Percentiles rank a stretch among this genome's conserved stretches.
phyloP scores from a whole-genome alignment of 2,329 filamentous ascomycete species.

The Phaeosphaeria sp. region DNA sequence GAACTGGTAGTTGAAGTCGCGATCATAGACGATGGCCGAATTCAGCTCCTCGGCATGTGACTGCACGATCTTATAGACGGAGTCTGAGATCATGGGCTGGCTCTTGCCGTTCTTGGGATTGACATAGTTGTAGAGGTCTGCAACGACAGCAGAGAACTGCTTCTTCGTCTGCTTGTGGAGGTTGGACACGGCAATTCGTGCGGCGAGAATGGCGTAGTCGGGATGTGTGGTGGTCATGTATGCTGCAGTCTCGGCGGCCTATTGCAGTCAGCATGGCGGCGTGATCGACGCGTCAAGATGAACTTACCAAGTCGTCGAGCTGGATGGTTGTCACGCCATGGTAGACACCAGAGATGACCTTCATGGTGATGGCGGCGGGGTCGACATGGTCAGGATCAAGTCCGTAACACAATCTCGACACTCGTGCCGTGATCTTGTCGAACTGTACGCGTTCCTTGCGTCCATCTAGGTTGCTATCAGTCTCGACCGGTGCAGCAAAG shows the following conservation, averaged over 20 bases:
- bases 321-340: conserved; percentile 96
- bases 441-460: conserved; percentile 99
- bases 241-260: conserved; percentile 98
- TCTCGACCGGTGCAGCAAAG: conserved; percentile 25
- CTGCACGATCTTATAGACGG: conserved; percentile 92
- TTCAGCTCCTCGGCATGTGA: conserved; percentile 96
- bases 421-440: conserved; percentile 99
- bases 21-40: conserved; percentile 98
- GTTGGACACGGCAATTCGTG: conserved; percentile 98
- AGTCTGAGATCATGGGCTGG: conserved; percentile 93
- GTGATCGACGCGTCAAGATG: conserved; percentile 12
- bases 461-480: conserved; percentile 71
- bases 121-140: conserved; percentile 92
- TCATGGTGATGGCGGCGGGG: conserved; percentile 96
- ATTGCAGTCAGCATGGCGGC: conserved; percentile 24
- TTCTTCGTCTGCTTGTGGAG: conserved; percentile 99
- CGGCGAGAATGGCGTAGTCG: conserved; percentile 97
- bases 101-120: conserved; percentile 87
- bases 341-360: conserved; percentile 99
- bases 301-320: conserved; percentile 89
- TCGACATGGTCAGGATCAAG: conserved; percentile 96
- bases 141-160: conserved; percentile 95
- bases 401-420: conserved; percentile 96
- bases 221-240: conserved; percentile 99
- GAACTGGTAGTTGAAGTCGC: conserved; percentile 99